Evolutionary conservation across 306 rosid species (phyloP).

Genomic region (Rosa chinensis): DNA sequence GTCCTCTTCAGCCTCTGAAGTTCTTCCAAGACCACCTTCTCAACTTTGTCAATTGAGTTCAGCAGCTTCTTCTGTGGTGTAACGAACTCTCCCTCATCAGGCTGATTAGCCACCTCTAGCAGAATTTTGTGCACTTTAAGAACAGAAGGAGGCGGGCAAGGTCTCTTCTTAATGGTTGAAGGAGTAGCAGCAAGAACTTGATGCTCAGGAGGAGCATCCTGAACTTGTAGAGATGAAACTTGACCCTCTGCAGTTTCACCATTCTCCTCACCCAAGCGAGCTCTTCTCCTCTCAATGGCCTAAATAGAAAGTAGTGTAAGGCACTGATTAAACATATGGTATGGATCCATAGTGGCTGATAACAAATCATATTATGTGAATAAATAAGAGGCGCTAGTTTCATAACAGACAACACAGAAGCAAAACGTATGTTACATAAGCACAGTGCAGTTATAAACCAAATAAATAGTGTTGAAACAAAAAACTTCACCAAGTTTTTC

Average conservation of each 20-base stretch:
- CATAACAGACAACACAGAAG: neutral
- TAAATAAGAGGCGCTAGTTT: neutral
- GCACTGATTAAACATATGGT: neutral
- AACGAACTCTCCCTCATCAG: constrained; percentile 39
- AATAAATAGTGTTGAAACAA: neutral
- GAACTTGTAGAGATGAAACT: constrained; percentile 3
- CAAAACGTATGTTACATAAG: neutral
- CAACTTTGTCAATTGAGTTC: constrained; percentile 61
- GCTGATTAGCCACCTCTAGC: constrained; percentile 37
- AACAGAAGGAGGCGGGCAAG: constrained; percentile 17
- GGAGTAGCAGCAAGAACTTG: constrained; percentile 35
- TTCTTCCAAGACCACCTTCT: constrained; percentile 67
- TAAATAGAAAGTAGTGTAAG: neutral
- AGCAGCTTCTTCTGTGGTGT: constrained; percentile 84
- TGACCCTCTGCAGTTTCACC: constrained; percentile 38
- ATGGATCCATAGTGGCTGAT: neutral
- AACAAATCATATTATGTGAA: neutral
- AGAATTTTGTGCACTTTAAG: constrained; percentile 43
- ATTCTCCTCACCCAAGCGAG: constrained; percentile 41
- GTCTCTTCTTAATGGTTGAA: constrained; percentile 19
- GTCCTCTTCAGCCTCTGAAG: constrained; percentile 60
- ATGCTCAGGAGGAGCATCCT: constrained; percentile 38
- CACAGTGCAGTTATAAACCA: neutral
- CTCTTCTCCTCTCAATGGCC: constrained; percentile 84
- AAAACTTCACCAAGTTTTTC: no score